A percentile compares a stretch with the other conserved stretches of the same genome.
Conservation (phyloP, 2,329 filamentous ascomycete genomes). For the Neofusicoccum ribis region DNA sequence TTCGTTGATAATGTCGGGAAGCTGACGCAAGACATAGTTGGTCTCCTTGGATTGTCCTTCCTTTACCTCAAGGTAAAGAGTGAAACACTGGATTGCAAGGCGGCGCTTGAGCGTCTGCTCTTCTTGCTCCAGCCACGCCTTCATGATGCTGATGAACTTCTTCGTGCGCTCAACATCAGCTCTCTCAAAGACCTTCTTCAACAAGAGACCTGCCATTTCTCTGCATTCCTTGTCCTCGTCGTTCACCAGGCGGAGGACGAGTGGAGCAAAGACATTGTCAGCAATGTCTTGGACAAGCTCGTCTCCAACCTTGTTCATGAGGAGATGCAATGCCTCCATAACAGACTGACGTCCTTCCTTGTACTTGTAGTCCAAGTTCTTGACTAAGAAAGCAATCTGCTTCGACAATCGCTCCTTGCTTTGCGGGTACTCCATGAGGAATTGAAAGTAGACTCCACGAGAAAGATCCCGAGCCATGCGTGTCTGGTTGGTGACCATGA, state of each 20-base stretch:
- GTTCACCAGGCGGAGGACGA: conserved; percentile 83
- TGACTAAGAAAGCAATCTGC: conserved; percentile 83
- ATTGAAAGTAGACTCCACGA: conserved; percentile 88
- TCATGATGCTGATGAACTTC: conserved; percentile 70
- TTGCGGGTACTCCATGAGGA: conserved; percentile 91
- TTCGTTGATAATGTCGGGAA: conserved; percentile 54
- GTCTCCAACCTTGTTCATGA: conserved; percentile 82
- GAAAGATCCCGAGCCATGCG: conserved; percentile 84
- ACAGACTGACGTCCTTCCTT: conserved; percentile 87
- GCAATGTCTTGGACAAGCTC: conserved; percentile 81
- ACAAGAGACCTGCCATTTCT: conserved; percentile 73
- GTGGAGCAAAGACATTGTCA: conserved; percentile 77
- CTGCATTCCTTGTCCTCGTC: conserved; percentile 86
- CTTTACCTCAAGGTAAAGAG: conserved; percentile 75
- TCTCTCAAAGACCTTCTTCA: conserved; percentile 78
- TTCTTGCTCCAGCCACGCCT: conserved; percentile 73
- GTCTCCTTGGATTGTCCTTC: conserved; percentile 66
- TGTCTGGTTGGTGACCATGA: conserved; percentile 97
- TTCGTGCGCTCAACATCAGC: conserved; percentile 71
- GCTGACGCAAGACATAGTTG: conserved; percentile 53
- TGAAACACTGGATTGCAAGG: conserved; percentile 77
- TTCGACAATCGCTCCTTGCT: conserved; percentile 85
- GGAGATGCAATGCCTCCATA: conserved; percentile 83
- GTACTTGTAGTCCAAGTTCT: conserved; percentile 87
- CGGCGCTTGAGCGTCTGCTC: conserved; percentile 70